Percentiles rank a stretch among this genome's conserved stretches.
These are phyloP conservation scores for Endothia cerciana DNA, from an alignment of 2,329 filamentous ascomycete genomes.

Conservation along the genomic window DNA sequence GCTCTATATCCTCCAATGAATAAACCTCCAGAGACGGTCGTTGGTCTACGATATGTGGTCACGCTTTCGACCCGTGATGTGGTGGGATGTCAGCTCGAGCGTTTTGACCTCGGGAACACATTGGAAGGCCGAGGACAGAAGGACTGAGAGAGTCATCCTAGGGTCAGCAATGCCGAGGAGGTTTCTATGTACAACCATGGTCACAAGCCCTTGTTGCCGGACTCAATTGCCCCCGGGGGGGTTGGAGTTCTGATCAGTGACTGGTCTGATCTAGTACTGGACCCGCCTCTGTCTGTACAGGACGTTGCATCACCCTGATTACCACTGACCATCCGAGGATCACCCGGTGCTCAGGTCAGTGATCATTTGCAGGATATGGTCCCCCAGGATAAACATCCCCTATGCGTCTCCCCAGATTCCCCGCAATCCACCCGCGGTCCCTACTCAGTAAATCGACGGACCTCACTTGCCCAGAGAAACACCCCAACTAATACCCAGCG, in stretches of 20 bases:
- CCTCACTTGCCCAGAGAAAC: neutral
- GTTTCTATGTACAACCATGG: neutral
- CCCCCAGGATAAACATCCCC: neutral
- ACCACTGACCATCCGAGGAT: slow-evolving; percentile 4
- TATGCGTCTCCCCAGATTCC: slow-evolving; percentile 5
- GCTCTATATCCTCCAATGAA: neutral
- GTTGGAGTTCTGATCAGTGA: neutral
- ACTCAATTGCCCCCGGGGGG: neutral
- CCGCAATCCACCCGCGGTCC: slow-evolving; percentile 15
- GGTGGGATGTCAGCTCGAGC: neutral
- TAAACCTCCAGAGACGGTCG: neutral
- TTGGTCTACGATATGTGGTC: neutral
- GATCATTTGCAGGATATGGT: neutral
- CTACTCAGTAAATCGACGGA: too few species aligned
- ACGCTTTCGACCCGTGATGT: neutral
- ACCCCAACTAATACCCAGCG: neutral
- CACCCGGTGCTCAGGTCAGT: slow-evolving; percentile 8
- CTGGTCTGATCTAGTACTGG: neutral
- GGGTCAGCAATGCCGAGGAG: neutral
- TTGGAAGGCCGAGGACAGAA: neutral
- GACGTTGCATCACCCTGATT: neutral
- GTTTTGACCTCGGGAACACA: neutral
- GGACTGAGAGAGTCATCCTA: neutral
- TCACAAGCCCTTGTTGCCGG: neutral
- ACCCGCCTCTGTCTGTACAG: neutral